Base-by-base conservation (phyloP, 495 filamentous ascomycete species). In the Penicillium desertorum region DNA sequence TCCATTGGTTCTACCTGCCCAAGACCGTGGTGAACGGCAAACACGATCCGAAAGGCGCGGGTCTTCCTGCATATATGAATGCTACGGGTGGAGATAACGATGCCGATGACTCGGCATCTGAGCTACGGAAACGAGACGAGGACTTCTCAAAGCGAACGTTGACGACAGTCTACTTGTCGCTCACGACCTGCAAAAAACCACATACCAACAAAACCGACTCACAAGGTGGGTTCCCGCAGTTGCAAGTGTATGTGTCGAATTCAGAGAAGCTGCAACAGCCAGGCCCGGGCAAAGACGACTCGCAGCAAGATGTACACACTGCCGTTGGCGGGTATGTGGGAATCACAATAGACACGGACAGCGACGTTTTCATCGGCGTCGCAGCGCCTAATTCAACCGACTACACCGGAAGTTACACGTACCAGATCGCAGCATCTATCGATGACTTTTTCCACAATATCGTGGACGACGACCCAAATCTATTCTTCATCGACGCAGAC, bases 401-500 rank as follows among this genome's bases (percentile, higher is more conserved):
- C 7, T 89, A 82, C 58, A 68, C 69, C 0, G 86, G 85, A 9
- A 69, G 64, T 2, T 98, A 88, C 70, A 87, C 83, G 56, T 92
- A 90, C 63, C 76, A 93, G 61, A 72, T 99, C 5, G 89, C 90
- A 2, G 86, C 84, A n/a, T 97, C 94, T 7, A 87, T 86, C 39
- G 88, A 95, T 59, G 79, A 62, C 0, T 85, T 75, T 46, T 96
- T 90, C 69, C 86, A 91, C 66, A 79, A 65, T 12, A 86, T 81
- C 53, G 69, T 79, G 41, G 66, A 76, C 1, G 45, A 71, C 9
- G 66, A 66, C 3, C 63, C 76, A 1, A 81, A 86, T 53, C 74
- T 96, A 20, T 79, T 79, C 57, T 83, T 90, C 59, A 77, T 96
- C 32, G 95, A 98, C 64, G 89, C 88, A 20, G 95, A 98, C 68